Evolutionary conservation across 106 monocot species (phyloP).

Genomic region (Dendrobium nobile): DNA sequence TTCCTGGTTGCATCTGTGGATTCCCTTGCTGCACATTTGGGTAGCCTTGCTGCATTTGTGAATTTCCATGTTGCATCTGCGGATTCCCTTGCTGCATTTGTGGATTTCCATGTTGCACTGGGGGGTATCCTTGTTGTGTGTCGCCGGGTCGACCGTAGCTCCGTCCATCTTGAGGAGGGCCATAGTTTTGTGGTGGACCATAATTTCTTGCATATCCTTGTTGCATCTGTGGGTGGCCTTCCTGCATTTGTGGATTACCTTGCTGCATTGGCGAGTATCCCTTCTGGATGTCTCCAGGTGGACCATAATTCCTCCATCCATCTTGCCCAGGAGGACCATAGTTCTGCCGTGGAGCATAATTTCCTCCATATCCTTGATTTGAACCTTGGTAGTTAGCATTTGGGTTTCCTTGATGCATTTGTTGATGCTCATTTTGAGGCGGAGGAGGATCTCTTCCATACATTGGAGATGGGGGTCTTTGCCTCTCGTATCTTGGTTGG

Average conservation of each 20-base stretch:
- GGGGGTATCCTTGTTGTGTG: not conserved
- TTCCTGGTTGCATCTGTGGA: slow-evolving; percentile 22
- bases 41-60: not conserved
- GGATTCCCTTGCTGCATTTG: not conserved
- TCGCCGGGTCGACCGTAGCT: not conserved
- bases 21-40: not conserved
- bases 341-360: slow-evolving; percentile 1
- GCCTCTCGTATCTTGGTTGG: slow-evolving; percentile 45
- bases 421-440: not conserved
- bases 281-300: not conserved
- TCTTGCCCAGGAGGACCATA: not conserved
- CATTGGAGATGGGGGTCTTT: slow-evolving; percentile 12
- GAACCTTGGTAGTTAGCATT: not conserved
- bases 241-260: slow-evolving; percentile 21
- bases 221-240: slow-evolving; percentile 17
- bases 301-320: not conserved
- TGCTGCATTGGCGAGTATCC: not conserved
- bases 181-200: slow-evolving; percentile 10
- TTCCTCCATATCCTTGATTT: not conserved
- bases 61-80: slow-evolving; percentile 20
- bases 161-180: slow-evolving; percentile 27
- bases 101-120: not conserved
- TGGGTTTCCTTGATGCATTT: not conserved
- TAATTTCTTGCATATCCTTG: not conserved
- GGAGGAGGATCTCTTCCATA: not conserved